Base-by-base conservation (phyloP, 1,139 yeast genomes). In the Suhomyces chickasaworum region DNA sequence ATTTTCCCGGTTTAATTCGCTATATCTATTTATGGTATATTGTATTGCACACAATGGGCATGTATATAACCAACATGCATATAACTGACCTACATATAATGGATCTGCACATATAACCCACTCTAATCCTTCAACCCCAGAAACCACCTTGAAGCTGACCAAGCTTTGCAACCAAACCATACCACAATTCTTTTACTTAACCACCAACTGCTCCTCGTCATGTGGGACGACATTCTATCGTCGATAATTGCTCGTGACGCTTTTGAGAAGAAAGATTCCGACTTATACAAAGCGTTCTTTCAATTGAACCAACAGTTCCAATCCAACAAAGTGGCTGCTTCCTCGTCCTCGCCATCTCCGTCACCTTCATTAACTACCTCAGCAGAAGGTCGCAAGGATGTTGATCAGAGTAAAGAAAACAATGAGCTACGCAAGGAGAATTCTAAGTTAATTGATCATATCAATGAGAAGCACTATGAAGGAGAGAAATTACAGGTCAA, bases 271-370 rank as follows among this genome's bases (percentile, higher is more conserved):
- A 53, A 58, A 38, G 73, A 72, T 48, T 54, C 64, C 9, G 54
- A 57, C 29, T 69, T 68, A 50, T 70, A 59, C 53, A 50, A 54
- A 27, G 72, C 80, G 27, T 71, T 73, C 55, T 46, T 64, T 41
- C 66, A 62, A 43, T 46, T 69, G 44, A 49, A 61, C 45, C 56
- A 53, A 31, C 55, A 57, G 51, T 38, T 57, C 18, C 51, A 54
- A 25, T 29, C 36, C 7, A 18, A 15, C 13, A 22, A 36, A 12
- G 13, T 25, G 4, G 39, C 27, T 29, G 12, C 37, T 12, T 10
- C 13, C 10, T 33, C 50, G n/a, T 25, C 44, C 16, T 45, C 51
- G 7, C 45, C 53, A 2, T 45, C 59, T 10, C 53, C 58, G 9
- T 51, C 61, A 4, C 61, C 60, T 3, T 52, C 61, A 21, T 45